A percentile compares a stretch with the other conserved stretches of the same genome.
Conservation (phyloP, 306 rosid genomes). For the Datisca glomerata region DNA sequence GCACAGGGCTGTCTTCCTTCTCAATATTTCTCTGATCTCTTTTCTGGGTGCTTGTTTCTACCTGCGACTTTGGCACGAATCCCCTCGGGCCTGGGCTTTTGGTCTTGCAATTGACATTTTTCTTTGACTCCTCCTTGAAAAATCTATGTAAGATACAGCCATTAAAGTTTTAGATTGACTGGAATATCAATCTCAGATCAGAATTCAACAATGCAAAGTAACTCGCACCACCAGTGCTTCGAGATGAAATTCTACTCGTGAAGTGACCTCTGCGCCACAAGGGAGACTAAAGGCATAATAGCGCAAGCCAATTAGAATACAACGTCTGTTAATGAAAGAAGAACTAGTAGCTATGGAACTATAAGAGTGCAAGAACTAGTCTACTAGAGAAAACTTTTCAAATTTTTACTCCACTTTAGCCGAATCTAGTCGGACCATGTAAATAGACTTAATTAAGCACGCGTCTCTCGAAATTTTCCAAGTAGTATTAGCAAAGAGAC, state of each 20-base stretch:
- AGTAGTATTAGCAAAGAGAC: too few relatives aligned
- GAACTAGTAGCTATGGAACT: too few relatives aligned
- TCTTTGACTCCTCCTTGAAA: conserved; percentile 50
- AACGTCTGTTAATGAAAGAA: too few relatives aligned
- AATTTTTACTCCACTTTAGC: too few relatives aligned
- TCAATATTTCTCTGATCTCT: conserved; percentile 24
- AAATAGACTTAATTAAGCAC: too few relatives aligned
- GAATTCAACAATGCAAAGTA: conserved; percentile 7
- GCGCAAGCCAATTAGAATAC: not conserved
- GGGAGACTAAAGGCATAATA: conserved; percentile 38
- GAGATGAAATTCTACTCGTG: conserved; percentile 29
- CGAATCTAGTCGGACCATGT: too few relatives aligned
- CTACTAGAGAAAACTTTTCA: too few relatives aligned
- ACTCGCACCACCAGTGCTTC: conserved; percentile 38
- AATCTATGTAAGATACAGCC: conserved; percentile 33
- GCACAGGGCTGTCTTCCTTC: conserved; percentile 29
- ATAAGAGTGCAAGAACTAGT: too few relatives aligned
- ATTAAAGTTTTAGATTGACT: conserved; percentile 2
- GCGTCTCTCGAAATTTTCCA: too few relatives aligned
- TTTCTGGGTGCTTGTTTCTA: conserved; percentile 24
- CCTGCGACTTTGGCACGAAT: conserved; percentile 29
- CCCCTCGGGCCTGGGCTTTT: conserved; percentile 43
- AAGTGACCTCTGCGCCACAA: conserved; percentile 29
- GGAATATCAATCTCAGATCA: conserved; percentile 7
- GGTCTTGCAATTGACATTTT: conserved; percentile 38